Evolutionary conservation across 2,329 filamentous ascomycete species (phyloP).

Genomic region (Venturia effusa): DNA sequence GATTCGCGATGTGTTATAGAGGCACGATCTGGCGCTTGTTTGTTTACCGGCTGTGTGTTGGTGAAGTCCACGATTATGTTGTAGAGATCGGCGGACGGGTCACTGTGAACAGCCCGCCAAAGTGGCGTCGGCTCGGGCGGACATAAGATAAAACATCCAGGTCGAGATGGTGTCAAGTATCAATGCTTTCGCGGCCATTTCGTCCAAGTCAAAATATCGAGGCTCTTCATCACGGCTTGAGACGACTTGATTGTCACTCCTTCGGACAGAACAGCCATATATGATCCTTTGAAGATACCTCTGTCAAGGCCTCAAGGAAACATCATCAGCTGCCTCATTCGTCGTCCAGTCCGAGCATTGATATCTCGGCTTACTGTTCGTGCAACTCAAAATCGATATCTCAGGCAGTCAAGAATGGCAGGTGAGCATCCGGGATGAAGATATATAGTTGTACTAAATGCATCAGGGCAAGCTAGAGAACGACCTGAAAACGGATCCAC

Average conservation of each 20-base stretch:
- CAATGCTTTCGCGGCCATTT: too few relatives aligned
- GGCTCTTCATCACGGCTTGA: too few relatives aligned
- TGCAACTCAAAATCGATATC: too few relatives aligned
- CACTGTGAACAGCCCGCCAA: neutral
- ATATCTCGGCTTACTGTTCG: too few relatives aligned
- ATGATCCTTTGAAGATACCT: too few relatives aligned
- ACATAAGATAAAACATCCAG: too few relatives aligned
- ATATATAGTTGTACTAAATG: neutral
- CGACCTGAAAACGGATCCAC: conserved; percentile 62
- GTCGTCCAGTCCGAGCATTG: too few relatives aligned
- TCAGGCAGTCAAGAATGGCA: neutral
- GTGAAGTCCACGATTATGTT: neutral
- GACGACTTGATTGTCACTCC: too few relatives aligned
- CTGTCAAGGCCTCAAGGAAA: too few relatives aligned
- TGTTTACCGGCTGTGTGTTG: neutral
- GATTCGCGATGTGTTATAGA: neutral
- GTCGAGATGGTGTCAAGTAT: neutral
- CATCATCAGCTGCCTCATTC: too few relatives aligned
- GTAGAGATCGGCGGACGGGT: conserved; percentile 1
- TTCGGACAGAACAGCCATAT: too few relatives aligned
- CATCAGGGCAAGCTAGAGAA: conserved; percentile 37
- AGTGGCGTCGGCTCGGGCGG: neutral
- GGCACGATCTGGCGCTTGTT: neutral
- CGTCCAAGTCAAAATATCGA: neutral
- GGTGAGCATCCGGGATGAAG: neutral